Percentiles rank a stretch among this genome's conserved stretches.
Conservation (phyloP, 1,284 basidiomycete genomes). For the Ustilago crameri region DNA sequence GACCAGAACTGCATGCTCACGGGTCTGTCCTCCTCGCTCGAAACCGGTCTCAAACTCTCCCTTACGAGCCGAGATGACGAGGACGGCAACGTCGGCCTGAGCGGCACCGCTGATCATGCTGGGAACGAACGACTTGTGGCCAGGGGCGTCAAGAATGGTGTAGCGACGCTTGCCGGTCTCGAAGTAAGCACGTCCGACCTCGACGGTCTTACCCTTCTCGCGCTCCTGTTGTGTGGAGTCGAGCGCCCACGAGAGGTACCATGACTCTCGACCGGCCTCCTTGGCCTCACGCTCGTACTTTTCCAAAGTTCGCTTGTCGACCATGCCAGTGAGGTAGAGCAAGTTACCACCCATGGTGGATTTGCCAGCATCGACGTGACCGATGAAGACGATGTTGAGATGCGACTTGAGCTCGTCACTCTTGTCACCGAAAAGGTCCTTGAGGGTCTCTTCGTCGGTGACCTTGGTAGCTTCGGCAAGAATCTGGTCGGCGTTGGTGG, state of each 20-base stretch:
- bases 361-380: constrained; percentile 68
- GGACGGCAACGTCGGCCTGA: constrained; percentile 66
- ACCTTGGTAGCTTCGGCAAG: constrained; percentile 63
- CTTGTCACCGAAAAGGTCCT: constrained; percentile 66
- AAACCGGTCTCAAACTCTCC: constrained; percentile 68
- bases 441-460: constrained; percentile 67
- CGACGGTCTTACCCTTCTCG: constrained; percentile 68
- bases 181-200: constrained; percentile 67
- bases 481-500: constrained; percentile 64
- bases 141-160: constrained; percentile 67
- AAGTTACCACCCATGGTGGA: constrained; percentile 68
- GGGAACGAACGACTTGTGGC: constrained; percentile 67
- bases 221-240: constrained; percentile 67
- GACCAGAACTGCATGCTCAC: constrained; percentile 67
- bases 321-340: constrained; percentile 67
- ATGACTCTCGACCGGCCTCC: constrained; percentile 66
- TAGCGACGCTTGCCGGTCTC: constrained; percentile 67
- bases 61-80: constrained; percentile 66
- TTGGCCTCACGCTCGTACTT: constrained; percentile 68
- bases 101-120: constrained; percentile 68
- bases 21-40: constrained; percentile 66
- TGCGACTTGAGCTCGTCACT: constrained; percentile 65
- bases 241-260: constrained; percentile 68
- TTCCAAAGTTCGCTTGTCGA: constrained; percentile 68
- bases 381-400: constrained; percentile 67